Conservation (phyloP, 345 rosid genomes). For the Litchi chinensis region DNA sequence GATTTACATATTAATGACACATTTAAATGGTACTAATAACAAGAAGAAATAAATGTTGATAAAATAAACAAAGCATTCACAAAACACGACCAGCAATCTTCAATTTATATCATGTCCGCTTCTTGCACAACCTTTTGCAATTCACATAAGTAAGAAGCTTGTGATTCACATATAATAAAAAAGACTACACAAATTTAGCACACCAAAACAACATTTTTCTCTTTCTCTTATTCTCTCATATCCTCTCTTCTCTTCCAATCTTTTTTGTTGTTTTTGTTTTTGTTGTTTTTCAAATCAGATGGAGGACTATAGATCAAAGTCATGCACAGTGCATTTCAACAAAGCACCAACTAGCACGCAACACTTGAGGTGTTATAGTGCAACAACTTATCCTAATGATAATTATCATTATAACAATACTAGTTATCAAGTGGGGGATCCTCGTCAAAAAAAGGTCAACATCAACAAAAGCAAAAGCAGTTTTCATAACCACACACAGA, state of each 20-base stretch:
- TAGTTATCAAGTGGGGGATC: conserved; percentile 28
- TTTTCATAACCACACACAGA: too few relatives aligned
- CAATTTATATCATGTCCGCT: background rate
- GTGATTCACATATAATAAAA: too few relatives aligned
- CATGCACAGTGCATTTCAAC: conserved; percentile 36
- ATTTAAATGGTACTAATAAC: too few relatives aligned
- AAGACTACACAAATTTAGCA: too few relatives aligned
- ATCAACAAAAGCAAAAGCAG: conserved; percentile 50
- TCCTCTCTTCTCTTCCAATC: too few relatives aligned
- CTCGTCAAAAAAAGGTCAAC: conserved; percentile 41
- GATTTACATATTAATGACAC: too few relatives aligned
- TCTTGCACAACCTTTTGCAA: background rate
- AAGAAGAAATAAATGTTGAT: background rate
- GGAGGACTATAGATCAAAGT: conserved; percentile 65
- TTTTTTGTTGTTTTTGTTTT: too few relatives aligned
- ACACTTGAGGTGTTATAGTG: conserved; percentile 62
- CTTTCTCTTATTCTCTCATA: too few relatives aligned
- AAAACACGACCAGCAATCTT: background rate
- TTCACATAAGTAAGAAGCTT: background rate
- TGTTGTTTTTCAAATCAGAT: too few relatives aligned
- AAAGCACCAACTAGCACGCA: conserved; percentile 53
- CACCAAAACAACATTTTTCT: too few relatives aligned
- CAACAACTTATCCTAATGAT: conserved; percentile 25
- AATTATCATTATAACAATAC: too few relatives aligned
- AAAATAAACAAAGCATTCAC: background rate